Evolutionary conservation across 257 asterid genomes (phyloP), one percentile per base, ranked within the genome.

Genomic region (Scutellaria barbata): DNA sequence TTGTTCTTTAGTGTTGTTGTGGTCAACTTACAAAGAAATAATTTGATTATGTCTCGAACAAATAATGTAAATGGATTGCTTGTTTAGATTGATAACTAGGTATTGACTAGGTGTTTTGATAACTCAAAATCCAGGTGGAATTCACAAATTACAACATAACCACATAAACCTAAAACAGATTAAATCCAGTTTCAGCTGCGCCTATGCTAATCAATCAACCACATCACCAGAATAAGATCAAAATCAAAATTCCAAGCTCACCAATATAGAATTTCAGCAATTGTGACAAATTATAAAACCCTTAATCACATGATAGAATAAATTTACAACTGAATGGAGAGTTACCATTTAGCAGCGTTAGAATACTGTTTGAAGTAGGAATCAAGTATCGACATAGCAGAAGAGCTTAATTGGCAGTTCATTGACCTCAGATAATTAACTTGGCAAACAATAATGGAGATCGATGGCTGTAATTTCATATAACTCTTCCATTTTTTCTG

Each of bases 281-380:
- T n/a, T 72, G 8, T 6, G 14, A 50, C 25, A 6, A 51, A 35
- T 11, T 25, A 1, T 9, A 43, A 76, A 82, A 83, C 79, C 89
- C 82, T 74, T 66, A 74, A 51, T 37, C 18, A 41, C 48, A 39
- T n/a, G 17, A 59, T n/a, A 52, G 18, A 54, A 37, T 50, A 59
- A 59, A 52, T 18, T 65, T 42, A 47, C 8, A 62, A 42, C 42
- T 37, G 0, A 20, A 56, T 25, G 40, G 73, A 42, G 63, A 48
- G 33, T 74, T 80, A 93, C 98, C 98, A 93, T 89, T 88, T 89
- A 39, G 92, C 76, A 67, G 90, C 94, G 83, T 89, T 89, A 86
- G 90, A 93, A 51, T 92, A 90, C 78, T 77, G 85, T 81, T 58
- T 82, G 89, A 93, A 90, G 83, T 90, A 80, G 56, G 98, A 89